Conservation (phyloP, 192 early-diverging fungal genomes). For the Haplosporangium gracile region DNA sequence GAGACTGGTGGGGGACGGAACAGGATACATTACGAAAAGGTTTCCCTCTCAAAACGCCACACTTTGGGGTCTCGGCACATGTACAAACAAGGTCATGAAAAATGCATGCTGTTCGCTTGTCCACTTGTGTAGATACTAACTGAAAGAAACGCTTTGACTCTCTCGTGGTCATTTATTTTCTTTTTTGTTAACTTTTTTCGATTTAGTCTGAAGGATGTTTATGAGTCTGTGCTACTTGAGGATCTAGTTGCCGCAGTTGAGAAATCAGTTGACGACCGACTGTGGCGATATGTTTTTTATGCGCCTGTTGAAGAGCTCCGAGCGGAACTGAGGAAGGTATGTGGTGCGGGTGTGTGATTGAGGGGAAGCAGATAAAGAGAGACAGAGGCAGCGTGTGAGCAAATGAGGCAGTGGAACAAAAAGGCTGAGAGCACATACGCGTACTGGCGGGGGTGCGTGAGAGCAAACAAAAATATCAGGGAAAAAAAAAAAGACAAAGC, state of each 20-base stretch:
- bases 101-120: constrained; percentile 1
- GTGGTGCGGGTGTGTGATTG: background rate
- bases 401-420: background rate
- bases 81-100: background rate
- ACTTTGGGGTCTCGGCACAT: background rate
- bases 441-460: too few relatives aligned
- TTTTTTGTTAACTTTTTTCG: background rate
- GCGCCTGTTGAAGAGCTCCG: constrained; percentile 65
- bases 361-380: background rate
- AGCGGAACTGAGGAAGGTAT: constrained; percentile 62
- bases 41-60: background rate
- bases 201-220: constrained; percentile 64
- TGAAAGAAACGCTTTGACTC: background rate
- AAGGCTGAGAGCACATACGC: background rate
- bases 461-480: background rate
- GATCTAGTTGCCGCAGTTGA: constrained; percentile 64
- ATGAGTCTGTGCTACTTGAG: constrained; percentile 58
- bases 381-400: background rate
- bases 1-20: background rate
- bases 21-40: background rate
- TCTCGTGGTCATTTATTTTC: constrained; percentile 5
- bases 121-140: background rate
- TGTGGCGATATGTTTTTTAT: constrained; percentile 72
- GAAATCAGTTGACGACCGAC: constrained; percentile 66
- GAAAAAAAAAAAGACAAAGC: background rate